phyloP scores from a whole-genome alignment of 306 rosid genomes.

The Vigna mungo region DNA sequence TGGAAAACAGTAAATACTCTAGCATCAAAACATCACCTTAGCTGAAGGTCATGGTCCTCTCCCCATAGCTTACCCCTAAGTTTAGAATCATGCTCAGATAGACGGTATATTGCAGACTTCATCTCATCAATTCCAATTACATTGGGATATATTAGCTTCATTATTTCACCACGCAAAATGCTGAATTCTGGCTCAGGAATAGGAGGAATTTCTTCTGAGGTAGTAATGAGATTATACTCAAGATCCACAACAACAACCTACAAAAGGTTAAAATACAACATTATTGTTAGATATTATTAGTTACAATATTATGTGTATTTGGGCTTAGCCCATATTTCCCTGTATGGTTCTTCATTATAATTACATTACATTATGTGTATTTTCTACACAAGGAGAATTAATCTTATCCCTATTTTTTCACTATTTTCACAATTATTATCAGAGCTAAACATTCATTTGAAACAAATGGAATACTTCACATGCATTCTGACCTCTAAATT shows the following conservation, averaged over 20 bases:
- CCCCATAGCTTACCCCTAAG: conserved; percentile 85
- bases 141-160: conserved; percentile 79
- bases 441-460: conserved; percentile 24
- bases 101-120: conserved; percentile 61
- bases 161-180: conserved; percentile 77
- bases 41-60: conserved; percentile 90
- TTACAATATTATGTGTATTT: too few relatives aligned
- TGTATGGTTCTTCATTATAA: too few relatives aligned
- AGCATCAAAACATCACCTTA: conserved; percentile 73
- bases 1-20: conserved; percentile 41
- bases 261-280: conserved; percentile 44
- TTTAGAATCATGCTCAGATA: conserved; percentile 67
- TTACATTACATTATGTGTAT: too few relatives aligned
- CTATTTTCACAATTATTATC: neutral
- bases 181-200: conserved; percentile 92
- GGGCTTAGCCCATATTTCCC: too few relatives aligned
- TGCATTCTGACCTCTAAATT: conserved; percentile 28
- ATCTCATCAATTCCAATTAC: conserved; percentile 89
- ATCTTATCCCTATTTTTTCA: too few relatives aligned
- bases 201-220: conserved; percentile 95
- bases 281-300: neutral
- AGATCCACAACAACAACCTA: conserved; percentile 99
- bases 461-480: conserved; percentile 36
- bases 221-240: conserved; percentile 81
- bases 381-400: too few relatives aligned